Evolutionary conservation across 768 basidiomycete genomes (phyloP).

Genomic region (Sporobolomyces roseus): DNA sequence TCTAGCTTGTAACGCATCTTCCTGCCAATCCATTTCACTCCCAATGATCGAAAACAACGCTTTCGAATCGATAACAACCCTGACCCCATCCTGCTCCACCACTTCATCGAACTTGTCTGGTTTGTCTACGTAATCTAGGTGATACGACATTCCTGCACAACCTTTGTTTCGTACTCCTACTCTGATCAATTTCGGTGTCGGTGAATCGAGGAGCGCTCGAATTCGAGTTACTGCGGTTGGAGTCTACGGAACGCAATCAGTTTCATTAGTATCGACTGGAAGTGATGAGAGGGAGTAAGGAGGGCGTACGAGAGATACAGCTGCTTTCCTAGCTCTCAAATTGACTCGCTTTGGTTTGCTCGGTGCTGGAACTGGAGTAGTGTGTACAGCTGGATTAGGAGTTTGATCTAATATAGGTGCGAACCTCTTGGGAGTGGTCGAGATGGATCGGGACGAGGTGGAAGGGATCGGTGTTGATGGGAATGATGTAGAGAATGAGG

Average conservation of each 20-base stretch:
- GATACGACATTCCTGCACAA: conserved; percentile 84
- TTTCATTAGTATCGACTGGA: not conserved
- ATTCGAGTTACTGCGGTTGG: conserved; percentile 71
- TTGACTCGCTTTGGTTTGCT: conserved; percentile 7
- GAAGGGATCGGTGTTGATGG: not conserved
- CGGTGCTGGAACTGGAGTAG: not conserved
- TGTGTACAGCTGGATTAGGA: not conserved
- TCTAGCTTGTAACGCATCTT: conserved; percentile 71
- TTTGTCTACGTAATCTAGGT: conserved; percentile 89
- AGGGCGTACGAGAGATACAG: conserved; percentile 62
- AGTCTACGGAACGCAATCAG: conserved; percentile 56
- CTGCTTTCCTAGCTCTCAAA: conserved; percentile 68
- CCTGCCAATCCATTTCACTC: conserved; percentile 98
- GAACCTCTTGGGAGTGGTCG: not conserved
- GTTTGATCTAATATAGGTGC: conserved; percentile 23
- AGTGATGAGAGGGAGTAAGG: not conserved
- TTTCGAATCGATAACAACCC: conserved; percentile 90
- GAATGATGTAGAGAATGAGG: not conserved
- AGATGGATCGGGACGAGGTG: not conserved
- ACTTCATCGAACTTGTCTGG: conserved; percentile 92
- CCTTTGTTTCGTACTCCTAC: conserved; percentile 97
- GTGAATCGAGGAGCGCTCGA: conserved; percentile 60
- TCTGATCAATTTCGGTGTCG: conserved; percentile 84
- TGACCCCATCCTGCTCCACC: conserved; percentile 90
- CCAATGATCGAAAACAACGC: conserved; percentile 97